Conservation (phyloP, 768 basidiomycete genomes). For the Psilocybe subaeruginosa region DNA sequence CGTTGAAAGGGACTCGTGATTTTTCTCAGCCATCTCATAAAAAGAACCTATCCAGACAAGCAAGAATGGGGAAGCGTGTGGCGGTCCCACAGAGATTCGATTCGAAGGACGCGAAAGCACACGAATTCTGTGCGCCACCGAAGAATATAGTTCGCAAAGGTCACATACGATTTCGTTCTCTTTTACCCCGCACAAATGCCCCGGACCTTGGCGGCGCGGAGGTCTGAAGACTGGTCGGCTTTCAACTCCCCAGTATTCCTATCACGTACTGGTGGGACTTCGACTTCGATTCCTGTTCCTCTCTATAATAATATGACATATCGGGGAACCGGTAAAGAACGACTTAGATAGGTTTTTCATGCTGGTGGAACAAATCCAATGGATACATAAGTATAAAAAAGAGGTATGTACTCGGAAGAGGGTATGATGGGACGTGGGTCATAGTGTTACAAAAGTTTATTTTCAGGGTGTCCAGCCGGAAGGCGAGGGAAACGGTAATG, state of each 20-base stretch:
- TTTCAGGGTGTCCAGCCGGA: not conserved
- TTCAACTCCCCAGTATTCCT: not conserved
- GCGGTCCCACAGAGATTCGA: not conserved
- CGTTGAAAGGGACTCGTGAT: not conserved
- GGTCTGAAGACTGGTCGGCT: not conserved
- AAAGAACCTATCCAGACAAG: not conserved
- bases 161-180: not conserved
- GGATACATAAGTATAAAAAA: constrained; percentile 16
- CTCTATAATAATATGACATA: constrained; percentile 3
- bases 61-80: not conserved
- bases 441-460: not conserved
- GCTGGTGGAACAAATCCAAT: not conserved
- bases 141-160: constrained; percentile 6
- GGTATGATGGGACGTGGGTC: constrained; percentile 10
- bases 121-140: constrained; percentile 10
- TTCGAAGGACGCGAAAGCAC: not conserved
- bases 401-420: constrained; percentile 11
- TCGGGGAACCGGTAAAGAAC: not conserved
- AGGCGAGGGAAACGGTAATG: not conserved
- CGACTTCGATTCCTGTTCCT: constrained; percentile 5
- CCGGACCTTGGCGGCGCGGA: constrained; percentile 4
- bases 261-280: not conserved
- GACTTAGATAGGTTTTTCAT: not conserved
- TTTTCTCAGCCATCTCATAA: constrained; percentile 5
- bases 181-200: constrained; percentile 12